Percentiles rank a stretch among this genome's conserved stretches.
Conservation (phyloP, 2,329 filamentous ascomycete genomes). For the Fusarium sp. region DNA sequence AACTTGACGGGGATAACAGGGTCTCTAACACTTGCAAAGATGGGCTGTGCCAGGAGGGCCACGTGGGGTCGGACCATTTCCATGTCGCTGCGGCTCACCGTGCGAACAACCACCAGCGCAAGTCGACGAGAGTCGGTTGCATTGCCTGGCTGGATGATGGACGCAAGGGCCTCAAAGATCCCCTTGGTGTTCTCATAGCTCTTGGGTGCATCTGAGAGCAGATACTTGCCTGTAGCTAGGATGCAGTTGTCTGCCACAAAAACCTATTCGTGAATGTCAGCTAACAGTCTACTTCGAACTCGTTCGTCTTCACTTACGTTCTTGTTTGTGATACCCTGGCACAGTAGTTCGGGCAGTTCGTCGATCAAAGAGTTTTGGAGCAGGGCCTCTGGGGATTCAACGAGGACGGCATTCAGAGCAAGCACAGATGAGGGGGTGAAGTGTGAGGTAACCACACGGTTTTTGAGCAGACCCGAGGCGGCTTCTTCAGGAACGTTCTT, state of each 20-base stretch:
- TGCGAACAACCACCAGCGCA: slow-evolving; percentile 88
- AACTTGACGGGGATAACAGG: slow-evolving; percentile 95
- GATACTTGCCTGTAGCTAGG: slow-evolving; percentile 89
- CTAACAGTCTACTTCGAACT: background rate
- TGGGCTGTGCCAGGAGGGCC: slow-evolving; percentile 79
- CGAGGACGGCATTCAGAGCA: slow-evolving; percentile 87
- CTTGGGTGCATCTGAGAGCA: slow-evolving; percentile 77
- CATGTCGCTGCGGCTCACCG: slow-evolving; percentile 81
- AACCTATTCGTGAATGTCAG: slow-evolving; percentile 60
- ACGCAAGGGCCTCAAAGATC: slow-evolving; percentile 82
- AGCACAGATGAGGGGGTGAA: slow-evolving; percentile 84
- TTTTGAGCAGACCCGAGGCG: slow-evolving; percentile 70
- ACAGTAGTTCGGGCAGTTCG: slow-evolving; percentile 81
- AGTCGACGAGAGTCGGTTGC: slow-evolving; percentile 87
- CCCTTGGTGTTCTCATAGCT: slow-evolving; percentile 82
- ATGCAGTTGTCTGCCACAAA: slow-evolving; percentile 90
- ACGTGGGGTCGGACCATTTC: slow-evolving; percentile 87
- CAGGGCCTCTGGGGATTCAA: slow-evolving; percentile 81
- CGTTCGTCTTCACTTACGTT: slow-evolving; percentile 66
- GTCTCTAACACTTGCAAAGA: slow-evolving; percentile 93
- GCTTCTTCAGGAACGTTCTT: slow-evolving; percentile 84
- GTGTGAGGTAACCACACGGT: slow-evolving; percentile 81
- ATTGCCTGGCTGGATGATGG: slow-evolving; percentile 80
- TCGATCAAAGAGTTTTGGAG: slow-evolving; percentile 74
- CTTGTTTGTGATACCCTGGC: slow-evolving; percentile 81